Conservation (phyloP, 2,329 filamentous ascomycete species). For the Scytalidium sp. region DNA sequence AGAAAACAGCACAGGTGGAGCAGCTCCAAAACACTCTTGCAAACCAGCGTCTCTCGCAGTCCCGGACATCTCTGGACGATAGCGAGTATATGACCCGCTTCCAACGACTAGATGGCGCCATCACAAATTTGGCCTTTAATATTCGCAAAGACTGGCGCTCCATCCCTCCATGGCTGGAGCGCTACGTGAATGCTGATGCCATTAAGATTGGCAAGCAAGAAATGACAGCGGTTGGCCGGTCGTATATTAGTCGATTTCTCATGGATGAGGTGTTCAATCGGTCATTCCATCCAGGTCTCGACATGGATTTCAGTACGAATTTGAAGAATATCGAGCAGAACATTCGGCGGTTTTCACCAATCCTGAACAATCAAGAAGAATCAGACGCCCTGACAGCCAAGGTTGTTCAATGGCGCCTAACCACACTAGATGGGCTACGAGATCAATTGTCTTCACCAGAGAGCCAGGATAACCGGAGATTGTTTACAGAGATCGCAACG, state of each 20-base stretch:
- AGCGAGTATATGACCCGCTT: conserved; percentile 90
- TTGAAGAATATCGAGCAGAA: conserved; percentile 86
- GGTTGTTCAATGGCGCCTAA: conserved; percentile 88
- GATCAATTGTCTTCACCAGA: conserved; percentile 64
- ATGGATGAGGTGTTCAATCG: conserved; percentile 88
- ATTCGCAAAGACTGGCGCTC: conserved; percentile 91
- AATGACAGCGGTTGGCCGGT: conserved; percentile 93
- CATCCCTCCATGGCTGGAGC: conserved; percentile 76
- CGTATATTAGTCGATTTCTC: conserved; percentile 85
- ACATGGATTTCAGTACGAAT: conserved; percentile 69
- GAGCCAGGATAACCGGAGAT: conserved; percentile 61
- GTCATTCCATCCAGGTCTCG: conserved; percentile 88
- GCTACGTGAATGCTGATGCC: conserved; percentile 80
- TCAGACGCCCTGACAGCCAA: conserved; percentile 84
- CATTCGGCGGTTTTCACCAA: conserved; percentile 74
- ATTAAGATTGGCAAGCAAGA: conserved; percentile 88
- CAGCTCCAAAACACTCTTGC: conserved; percentile 96
- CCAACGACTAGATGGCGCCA: conserved; percentile 85
- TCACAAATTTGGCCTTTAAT: conserved; percentile 92
- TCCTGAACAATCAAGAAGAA: conserved; percentile 77
- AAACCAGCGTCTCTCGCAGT: conserved; percentile 91
- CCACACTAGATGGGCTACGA: conserved; percentile 87
- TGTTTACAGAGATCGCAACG: conserved; percentile 69
- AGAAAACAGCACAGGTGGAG: conserved; percentile 85
- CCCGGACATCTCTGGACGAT: conserved; percentile 90